Evolutionary conservation across 2,329 filamentous ascomycete genomes (phyloP).

Genomic region (Sporothrix schenckii): DNA sequence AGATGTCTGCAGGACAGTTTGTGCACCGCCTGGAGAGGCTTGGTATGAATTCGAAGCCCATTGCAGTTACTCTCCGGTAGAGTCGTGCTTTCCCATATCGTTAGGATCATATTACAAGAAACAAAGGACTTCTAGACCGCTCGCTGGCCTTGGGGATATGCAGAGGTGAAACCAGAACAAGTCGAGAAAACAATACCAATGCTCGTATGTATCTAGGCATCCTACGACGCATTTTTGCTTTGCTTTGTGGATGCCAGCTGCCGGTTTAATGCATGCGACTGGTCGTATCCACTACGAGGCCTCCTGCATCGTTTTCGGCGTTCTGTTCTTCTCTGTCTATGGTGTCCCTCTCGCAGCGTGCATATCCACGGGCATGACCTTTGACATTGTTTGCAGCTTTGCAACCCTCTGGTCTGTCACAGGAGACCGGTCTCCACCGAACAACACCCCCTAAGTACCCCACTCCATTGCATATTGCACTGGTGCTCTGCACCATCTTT

Average conservation of each 20-base stretch:
- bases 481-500: conserved; percentile 2
- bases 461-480: background rate
- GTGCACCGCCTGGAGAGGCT: too few relatives aligned
- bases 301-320: conserved; percentile 14
- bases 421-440: background rate
- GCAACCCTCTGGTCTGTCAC: background rate
- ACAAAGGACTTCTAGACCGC: background rate
- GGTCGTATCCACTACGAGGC: conserved; percentile 10
- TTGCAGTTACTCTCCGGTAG: too few relatives aligned
- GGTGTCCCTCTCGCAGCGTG: background rate
- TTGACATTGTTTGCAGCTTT: background rate
- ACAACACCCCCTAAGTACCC: background rate
- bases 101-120: background rate
- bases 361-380: conserved; percentile 5
- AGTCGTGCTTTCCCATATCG: background rate
- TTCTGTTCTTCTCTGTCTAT: background rate
- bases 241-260: background rate
- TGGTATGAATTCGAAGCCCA: too few relatives aligned
- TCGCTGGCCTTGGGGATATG: background rate
- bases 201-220: background rate
- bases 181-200: background rate
- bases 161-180: background rate
- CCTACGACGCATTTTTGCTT: background rate
- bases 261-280: conserved; percentile 19
- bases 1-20: background rate